phyloP scores from a whole-genome alignment of 2,329 filamentous ascomycete genomes.

The Sporothrix brasiliensis region DNA sequence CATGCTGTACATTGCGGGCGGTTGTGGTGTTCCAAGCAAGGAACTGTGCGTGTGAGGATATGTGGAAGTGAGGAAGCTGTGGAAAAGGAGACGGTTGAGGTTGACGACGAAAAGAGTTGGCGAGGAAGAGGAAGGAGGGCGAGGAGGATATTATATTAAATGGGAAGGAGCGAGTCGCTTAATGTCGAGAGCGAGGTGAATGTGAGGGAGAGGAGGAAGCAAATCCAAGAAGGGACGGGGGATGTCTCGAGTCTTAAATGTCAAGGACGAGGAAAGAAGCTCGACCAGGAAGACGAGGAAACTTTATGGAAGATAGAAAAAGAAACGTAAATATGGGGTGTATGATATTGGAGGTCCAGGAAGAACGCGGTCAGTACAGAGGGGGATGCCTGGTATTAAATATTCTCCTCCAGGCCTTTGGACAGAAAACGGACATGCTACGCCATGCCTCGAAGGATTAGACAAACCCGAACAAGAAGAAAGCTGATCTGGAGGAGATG shows the following conservation, averaged over 20 bases:
- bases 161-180: slow-evolving; percentile 14
- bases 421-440: slow-evolving; percentile 19
- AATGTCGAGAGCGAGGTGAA: slow-evolving; percentile 2
- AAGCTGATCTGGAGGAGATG: slow-evolving; percentile 22
- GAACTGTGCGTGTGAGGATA: background rate
- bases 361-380: background rate
- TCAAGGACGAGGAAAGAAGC: slow-evolving; percentile 5
- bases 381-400: slow-evolving; percentile 32
- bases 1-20: slow-evolving; percentile 49
- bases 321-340: background rate
- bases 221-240: slow-evolving; percentile 14
- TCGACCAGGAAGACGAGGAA: slow-evolving; percentile 7
- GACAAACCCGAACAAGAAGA: background rate
- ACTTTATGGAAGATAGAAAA: background rate
- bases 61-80: background rate
- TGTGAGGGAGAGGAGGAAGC: background rate
- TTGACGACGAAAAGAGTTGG: background rate
- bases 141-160: slow-evolving; percentile 20
- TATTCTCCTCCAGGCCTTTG: slow-evolving; percentile 28
- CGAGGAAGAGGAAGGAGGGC: slow-evolving; percentile 11
- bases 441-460: slow-evolving; percentile 17
- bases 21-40: slow-evolving; percentile 6
- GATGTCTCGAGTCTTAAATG: slow-evolving; percentile 26
- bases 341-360: background rate
- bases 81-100: background rate